These are phyloP conservation scores for Fusarium xyrophilum DNA, from an alignment of 2,329 filamentous ascomycete species.

Conservation along the genomic window DNA sequence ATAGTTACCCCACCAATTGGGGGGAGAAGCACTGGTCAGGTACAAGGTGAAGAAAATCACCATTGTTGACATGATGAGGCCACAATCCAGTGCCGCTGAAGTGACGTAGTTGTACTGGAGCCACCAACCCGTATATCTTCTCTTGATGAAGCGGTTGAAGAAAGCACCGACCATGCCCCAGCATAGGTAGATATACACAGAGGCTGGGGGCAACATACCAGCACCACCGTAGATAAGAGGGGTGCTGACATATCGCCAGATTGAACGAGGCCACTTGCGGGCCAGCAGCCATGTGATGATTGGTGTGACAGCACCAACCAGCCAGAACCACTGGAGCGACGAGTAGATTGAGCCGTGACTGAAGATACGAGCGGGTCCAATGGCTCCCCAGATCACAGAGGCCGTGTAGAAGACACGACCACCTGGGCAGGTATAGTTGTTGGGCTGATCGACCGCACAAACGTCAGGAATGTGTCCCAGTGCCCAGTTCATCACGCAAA, in stretches of 20 bases:
- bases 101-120: conserved; percentile 79
- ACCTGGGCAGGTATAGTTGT: conserved; percentile 64
- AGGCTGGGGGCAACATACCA: conserved; percentile 71
- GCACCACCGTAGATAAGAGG: conserved; percentile 73
- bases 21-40: conserved; percentile 61
- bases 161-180: conserved; percentile 72
- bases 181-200: conserved; percentile 72
- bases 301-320: conserved; percentile 69
- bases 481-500: conserved; percentile 71
- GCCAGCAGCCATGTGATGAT: conserved; percentile 69
- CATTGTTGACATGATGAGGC: conserved; percentile 70
- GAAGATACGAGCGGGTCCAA: conserved; percentile 75
- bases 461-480: conserved; percentile 67
- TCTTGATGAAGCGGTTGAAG: conserved; percentile 73
- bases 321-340: conserved; percentile 73
- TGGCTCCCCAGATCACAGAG: conserved; percentile 75
- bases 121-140: conserved; percentile 75
- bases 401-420: conserved; percentile 70
- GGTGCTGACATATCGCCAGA: conserved; percentile 70
- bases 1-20: conserved; percentile 69
- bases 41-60: conserved; percentile 74
- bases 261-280: conserved; percentile 65
- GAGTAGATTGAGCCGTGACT: conserved; percentile 67
- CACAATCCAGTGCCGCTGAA: conserved; percentile 73
- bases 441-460: conserved; percentile 61